These are phyloP conservation scores for Colletotrichum cereale DNA, from an alignment of 2,329 filamentous ascomycete genomes.

Conservation along the genomic window DNA sequence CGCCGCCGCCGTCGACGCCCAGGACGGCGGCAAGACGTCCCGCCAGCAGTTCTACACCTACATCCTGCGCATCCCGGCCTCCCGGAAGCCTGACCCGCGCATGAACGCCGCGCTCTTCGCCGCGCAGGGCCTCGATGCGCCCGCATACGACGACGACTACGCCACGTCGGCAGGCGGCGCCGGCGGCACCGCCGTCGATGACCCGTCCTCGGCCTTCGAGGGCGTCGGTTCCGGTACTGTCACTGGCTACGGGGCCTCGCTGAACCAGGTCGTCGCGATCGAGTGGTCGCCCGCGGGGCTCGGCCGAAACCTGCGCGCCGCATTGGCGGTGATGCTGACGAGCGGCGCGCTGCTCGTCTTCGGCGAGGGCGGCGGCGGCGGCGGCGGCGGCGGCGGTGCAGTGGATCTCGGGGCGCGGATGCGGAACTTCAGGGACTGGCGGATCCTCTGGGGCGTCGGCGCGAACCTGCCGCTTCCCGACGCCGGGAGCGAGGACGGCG, in stretches of 20 bases:
- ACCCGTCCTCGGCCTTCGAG: slow-evolving; percentile 45
- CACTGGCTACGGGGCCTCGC: slow-evolving; percentile 61
- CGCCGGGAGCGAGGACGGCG: slow-evolving; percentile 47
- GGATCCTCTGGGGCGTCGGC: slow-evolving; percentile 68
- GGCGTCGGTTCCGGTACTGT: slow-evolving; percentile 62
- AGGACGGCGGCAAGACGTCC: slow-evolving; percentile 23
- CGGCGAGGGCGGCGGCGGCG: slow-evolving; percentile 56
- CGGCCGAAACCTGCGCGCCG: slow-evolving; percentile 65
- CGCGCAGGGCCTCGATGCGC: slow-evolving; percentile 52
- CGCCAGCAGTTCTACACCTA: slow-evolving; percentile 51
- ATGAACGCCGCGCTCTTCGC: slow-evolving; percentile 61
- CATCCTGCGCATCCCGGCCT: slow-evolving; percentile 49
- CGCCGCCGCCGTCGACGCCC: slow-evolving; percentile 29
- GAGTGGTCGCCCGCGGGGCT: slow-evolving; percentile 71
- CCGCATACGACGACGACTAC: slow-evolving; percentile 42
- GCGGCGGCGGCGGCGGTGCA: slow-evolving; percentile 42
- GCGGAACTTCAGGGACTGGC: slow-evolving; percentile 62
- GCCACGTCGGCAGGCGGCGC: not conserved
- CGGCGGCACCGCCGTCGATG: slow-evolving; percentile 37
- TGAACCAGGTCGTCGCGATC: slow-evolving; percentile 67
- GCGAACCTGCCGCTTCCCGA: slow-evolving; percentile 63
- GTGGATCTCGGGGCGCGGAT: slow-evolving; percentile 48
- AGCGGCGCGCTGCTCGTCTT: slow-evolving; percentile 64
- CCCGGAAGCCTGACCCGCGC: slow-evolving; percentile 54
- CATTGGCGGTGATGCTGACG: slow-evolving; percentile 64